Evolutionary conservation across 352 stramenopile genomes (phyloP), one percentile per base, ranked within the genome.

Genomic region (Phytophthora nicotianae): DNA sequence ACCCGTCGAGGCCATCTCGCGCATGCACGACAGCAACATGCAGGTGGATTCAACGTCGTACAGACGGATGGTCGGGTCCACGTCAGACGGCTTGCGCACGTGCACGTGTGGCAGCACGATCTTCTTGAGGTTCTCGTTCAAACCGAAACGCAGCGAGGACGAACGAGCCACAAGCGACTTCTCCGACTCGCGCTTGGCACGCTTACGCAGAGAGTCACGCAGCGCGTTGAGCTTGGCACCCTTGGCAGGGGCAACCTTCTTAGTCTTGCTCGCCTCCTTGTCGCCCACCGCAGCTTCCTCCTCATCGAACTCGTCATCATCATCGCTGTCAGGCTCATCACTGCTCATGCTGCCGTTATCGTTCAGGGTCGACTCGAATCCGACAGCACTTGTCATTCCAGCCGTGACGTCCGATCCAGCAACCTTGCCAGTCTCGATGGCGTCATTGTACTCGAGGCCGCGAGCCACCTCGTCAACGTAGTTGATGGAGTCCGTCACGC

Each of bases 21-120:
- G 82, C 85, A 96, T 92, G 63, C 82, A 90, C 24, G 80, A 77
- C 24, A 96, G 72, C 43, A 95, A 62, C 68, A 83, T 67, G 41
- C 85, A 89, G 17, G 89, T 95, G 32, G 85, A 79, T 55, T 91
- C 80, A 13, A 91, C 84, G 60, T 96, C 86, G 50, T 91, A 90
- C 42, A 95, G 62, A 41, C 86, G 84, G 45, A 91, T 86, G 0
- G 85, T 93, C 10, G 84, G 86, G 62, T 95, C 86, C 20, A 88
- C 78, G 27, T 83, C 68, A 10, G 84, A 90, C 8, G 73, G 68
- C 57, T 90, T 93, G 62, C 86, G 81, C 9, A 95, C 75, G 69
- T 93, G 85, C 19, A 91, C 78, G 54, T 91, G 78, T 1, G 81
- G 86, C 8, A 91, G 56, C 21, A 91, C 72, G 38, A 85, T 84